A percentile compares a stretch with the other conserved stretches of the same genome.
Conservation (phyloP, 2,329 filamentous ascomycete species). For the Paecilomyces fulvus region DNA sequence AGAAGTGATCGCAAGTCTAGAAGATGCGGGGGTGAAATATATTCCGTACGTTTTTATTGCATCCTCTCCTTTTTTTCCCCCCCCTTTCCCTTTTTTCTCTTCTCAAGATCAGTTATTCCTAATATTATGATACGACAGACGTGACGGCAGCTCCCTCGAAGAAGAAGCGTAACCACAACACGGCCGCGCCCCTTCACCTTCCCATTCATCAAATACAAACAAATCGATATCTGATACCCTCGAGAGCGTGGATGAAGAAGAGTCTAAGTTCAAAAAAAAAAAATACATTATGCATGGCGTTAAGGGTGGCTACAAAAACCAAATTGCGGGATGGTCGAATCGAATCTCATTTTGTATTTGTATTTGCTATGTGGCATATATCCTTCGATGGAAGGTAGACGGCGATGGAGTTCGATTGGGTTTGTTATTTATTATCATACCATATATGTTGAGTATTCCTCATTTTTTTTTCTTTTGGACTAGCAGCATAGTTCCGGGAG, state of each 20-base stretch:
- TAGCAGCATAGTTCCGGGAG: too few relatives aligned
- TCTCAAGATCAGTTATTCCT: not conserved
- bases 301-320: conserved; percentile 3
- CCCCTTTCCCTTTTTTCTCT: not conserved
- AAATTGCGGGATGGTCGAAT: not conserved
- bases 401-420: not conserved
- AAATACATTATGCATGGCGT: not conserved
- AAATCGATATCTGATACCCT: not conserved
- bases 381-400: not conserved
- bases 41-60: conserved; percentile 47
- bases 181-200: too few relatives aligned
- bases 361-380: not conserved
- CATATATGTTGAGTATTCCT: not conserved
- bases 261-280: too few relatives aligned
- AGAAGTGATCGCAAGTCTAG: conserved; percentile 47
- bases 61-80: not conserved
- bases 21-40: conserved; percentile 54
- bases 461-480: too few relatives aligned
- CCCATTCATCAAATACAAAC: not conserved
- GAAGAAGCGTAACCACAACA: conserved; percentile 22
- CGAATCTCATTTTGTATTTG: too few relatives aligned
- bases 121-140: conserved; percentile 15
- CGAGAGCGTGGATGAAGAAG: not conserved
- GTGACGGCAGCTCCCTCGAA: conserved; percentile 40
- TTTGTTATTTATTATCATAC: not conserved